Evolutionary conservation across 1,284 basidiomycete genomes (phyloP), one percentile per base, ranked within the genome.

Genomic region (Pisolithus thermaeus): DNA sequence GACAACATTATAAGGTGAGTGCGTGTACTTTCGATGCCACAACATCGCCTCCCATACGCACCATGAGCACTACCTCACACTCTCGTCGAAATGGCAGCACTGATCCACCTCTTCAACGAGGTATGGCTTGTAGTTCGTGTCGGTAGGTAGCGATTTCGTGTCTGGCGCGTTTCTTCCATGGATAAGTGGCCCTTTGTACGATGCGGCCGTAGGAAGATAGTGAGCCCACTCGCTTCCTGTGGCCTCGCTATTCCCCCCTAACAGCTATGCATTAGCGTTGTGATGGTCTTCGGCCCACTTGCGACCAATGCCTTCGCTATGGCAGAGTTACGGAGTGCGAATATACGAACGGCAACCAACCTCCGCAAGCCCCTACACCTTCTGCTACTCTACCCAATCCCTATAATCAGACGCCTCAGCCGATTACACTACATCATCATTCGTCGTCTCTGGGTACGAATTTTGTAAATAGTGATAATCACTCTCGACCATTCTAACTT

Each of bases 261-360:
- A 35, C 40, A 3, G 7, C 28, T 48, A 49, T 37, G 11, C 14
- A 23, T 7, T 48, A 75, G 73, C 73, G 64, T 62, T 75, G 73
- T 38, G 72, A 76, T 49, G 73, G 74, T 3, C 40, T 45, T 1
- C 65, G 68, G 32, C 74, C 74, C 0, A 55, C 67, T 14, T 75
- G 73, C 46, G n/a, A 59, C 62, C 2, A 69, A 40, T 75, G 73
- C 52, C 51, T 62, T 42, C 59, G 63, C 4, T 62, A 65, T 2
- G 66, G 69, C 25, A 61, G 71, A 11, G 54, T 55, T n/a, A 66
- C 67, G 0, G 74, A 74, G 39, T 75, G 73, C 55, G 70, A 76
- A 60, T 76, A 75, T 51, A 62, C 65, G 0, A 70, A 73, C 42
- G 64, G 63, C 12, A 61, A 60, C 32, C 61, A 60, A 9, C 64